phyloP scores from a whole-genome alignment of 768 basidiomycete genomes.

The Saitozyma podzolica region DNA sequence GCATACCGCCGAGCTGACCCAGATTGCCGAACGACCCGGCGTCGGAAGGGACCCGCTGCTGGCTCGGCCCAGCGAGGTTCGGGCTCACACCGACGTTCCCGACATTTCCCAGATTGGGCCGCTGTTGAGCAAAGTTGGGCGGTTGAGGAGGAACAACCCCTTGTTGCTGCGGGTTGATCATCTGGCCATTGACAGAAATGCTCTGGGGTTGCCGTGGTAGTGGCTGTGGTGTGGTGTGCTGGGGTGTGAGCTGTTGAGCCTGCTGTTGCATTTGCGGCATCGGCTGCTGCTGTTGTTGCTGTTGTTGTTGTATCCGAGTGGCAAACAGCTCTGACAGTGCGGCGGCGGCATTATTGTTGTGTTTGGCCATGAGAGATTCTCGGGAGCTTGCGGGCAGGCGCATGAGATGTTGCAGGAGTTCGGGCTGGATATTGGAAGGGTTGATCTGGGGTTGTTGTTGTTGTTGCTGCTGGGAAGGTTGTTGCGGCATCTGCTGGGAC shows the following conservation, averaged over 20 bases:
- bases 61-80: conserved; percentile 18
- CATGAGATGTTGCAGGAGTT: not conserved
- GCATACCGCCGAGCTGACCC: not conserved
- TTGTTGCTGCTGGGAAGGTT: conserved; percentile 10
- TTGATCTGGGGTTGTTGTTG: not conserved
- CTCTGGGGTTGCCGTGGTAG: conserved; percentile 1
- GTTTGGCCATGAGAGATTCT: conserved; percentile 2
- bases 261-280: conserved; percentile 2
- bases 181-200: conserved; percentile 4
- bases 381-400: not conserved
- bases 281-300: conserved; percentile 12
- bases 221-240: not conserved
- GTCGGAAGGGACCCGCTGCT: conserved; percentile 10
- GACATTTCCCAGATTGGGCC: not conserved
- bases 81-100: not conserved
- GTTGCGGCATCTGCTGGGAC: conserved; percentile 14
- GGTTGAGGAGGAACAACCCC: conserved; percentile 2
- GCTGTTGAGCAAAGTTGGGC: conserved; percentile 12
- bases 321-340: conserved; percentile 3
- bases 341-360: conserved; percentile 4
- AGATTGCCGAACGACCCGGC: not conserved
- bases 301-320: conserved; percentile 5
- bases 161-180: conserved; percentile 5
- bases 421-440: conserved; percentile 6
- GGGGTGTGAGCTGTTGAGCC: conserved; percentile 8